phyloP scores from a whole-genome alignment of 2,329 filamentous ascomycete genomes.

The Fusarium scirpi region DNA sequence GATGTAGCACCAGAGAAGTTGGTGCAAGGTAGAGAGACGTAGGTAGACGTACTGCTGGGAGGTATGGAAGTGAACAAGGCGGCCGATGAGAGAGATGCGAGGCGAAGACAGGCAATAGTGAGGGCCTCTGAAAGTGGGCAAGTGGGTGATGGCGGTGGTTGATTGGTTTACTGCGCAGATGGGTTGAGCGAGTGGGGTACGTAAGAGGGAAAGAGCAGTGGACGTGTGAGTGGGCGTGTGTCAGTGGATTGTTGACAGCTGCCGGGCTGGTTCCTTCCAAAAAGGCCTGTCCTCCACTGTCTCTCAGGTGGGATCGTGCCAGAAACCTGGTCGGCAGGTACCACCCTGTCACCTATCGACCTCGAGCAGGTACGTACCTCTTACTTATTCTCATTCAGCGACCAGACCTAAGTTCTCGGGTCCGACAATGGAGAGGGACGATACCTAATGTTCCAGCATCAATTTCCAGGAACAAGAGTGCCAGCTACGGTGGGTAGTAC shows the following conservation, averaged over 20 bases:
- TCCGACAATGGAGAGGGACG: background rate
- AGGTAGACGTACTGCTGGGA: slow-evolving; percentile 15
- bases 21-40: slow-evolving; percentile 33
- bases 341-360: slow-evolving; percentile 31
- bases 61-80: slow-evolving; percentile 38
- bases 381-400: background rate
- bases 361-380: background rate
- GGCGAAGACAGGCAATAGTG: slow-evolving; percentile 44
- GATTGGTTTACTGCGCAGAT: slow-evolving; percentile 11
- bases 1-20: slow-evolving; percentile 35
- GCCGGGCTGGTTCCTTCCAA: slow-evolving; percentile 43
- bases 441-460: background rate
- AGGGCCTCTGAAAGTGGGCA: slow-evolving; percentile 41
- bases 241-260: slow-evolving; percentile 45
- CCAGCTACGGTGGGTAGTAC: background rate
- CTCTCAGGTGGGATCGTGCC: slow-evolving; percentile 44
- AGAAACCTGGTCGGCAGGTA: slow-evolving; percentile 39
- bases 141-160: slow-evolving; percentile 19
- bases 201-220: slow-evolving; percentile 36
- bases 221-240: slow-evolving; percentile 43
- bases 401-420: background rate
- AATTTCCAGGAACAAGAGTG: background rate
- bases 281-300: slow-evolving; percentile 41
- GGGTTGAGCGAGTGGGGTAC: slow-evolving; percentile 37
- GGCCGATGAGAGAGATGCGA: slow-evolving; percentile 43